Conservation (phyloP, 202 grass and related monocot species). For the Setaria italica region DNA sequence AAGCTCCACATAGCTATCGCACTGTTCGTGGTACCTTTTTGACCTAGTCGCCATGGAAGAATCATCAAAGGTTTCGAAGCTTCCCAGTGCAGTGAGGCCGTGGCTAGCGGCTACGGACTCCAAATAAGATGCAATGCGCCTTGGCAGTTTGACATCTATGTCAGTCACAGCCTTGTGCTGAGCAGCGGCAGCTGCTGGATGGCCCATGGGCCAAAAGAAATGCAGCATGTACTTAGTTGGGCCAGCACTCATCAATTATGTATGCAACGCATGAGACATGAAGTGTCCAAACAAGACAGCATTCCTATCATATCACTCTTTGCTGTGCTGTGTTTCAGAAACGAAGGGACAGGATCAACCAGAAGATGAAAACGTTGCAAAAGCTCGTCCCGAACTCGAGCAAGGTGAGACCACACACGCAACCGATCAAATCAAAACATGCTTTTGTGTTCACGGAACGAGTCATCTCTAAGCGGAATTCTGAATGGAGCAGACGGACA, state of each 20-base stretch:
- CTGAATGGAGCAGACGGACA: conserved; percentile 65
- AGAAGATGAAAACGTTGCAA: conserved; percentile 91
- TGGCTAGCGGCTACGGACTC: neutral
- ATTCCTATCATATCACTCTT: neutral
- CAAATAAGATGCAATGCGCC: neutral
- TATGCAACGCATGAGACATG: too few species aligned
- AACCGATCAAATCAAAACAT: neutral
- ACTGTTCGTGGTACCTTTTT: conserved; percentile 10
- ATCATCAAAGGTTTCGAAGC: neutral
- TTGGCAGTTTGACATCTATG: neutral
- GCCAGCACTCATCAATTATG: neutral
- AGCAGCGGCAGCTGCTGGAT: neutral
- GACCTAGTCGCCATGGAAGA: neutral
- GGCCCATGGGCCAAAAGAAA: neutral
- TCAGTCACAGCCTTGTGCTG: neutral
- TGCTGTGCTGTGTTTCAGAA: conserved; percentile 64
- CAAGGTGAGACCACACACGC: conserved; percentile 58
- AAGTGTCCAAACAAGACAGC: too few species aligned
- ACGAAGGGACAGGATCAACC: conserved; percentile 93
- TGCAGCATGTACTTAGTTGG: neutral
- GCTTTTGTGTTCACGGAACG: neutral
- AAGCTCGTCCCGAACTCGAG: conserved; percentile 95
- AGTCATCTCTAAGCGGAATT: neutral
- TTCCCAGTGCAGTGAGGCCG: neutral
- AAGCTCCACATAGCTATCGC: conserved; percentile 36